These are phyloP conservation scores for Aureobasidium sp. DNA, from an alignment of 2,329 filamentous ascomycete species.

Conservation along the genomic window DNA sequence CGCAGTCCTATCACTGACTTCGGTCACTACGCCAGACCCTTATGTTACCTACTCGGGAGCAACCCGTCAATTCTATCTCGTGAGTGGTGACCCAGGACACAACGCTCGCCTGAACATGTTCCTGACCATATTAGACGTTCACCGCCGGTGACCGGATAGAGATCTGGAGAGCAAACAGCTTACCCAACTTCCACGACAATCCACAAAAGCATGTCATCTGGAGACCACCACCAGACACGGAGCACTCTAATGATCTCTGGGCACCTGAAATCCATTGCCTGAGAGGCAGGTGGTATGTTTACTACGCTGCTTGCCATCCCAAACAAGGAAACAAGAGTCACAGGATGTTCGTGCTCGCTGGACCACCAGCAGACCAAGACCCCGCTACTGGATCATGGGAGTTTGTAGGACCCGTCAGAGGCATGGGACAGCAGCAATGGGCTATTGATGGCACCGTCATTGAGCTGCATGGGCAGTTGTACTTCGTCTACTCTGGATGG, in stretches of 20 bases:
- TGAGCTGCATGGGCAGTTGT: conserved; percentile 29
- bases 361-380: conserved; percentile 27
- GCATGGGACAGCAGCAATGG: conserved; percentile 38
- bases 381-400: conserved; percentile 32
- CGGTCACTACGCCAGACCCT: conserved; percentile 35
- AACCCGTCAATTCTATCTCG: conserved; percentile 38
- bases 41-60: conserved; percentile 31
- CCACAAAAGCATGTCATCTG: conserved; percentile 32
- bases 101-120: not conserved
- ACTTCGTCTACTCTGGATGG: conserved; percentile 42
- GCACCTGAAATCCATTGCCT: conserved; percentile 48
- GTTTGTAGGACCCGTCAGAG: conserved; percentile 34
- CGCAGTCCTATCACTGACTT: conserved; percentile 35
- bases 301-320: conserved; percentile 38
- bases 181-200: conserved; percentile 33
- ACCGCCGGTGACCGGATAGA: conserved; percentile 38
- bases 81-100: conserved; percentile 14
- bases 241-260: conserved; percentile 43
- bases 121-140: conserved; percentile 27
- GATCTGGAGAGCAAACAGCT: conserved; percentile 34
- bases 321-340: conserved; percentile 37
- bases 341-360: conserved; percentile 39
- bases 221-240: conserved; percentile 35
- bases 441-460: conserved; percentile 42
- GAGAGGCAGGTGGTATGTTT: conserved; percentile 47